phyloP scores from a whole-genome alignment of 768 basidiomycete species.

The Suillus tomentosus region DNA sequence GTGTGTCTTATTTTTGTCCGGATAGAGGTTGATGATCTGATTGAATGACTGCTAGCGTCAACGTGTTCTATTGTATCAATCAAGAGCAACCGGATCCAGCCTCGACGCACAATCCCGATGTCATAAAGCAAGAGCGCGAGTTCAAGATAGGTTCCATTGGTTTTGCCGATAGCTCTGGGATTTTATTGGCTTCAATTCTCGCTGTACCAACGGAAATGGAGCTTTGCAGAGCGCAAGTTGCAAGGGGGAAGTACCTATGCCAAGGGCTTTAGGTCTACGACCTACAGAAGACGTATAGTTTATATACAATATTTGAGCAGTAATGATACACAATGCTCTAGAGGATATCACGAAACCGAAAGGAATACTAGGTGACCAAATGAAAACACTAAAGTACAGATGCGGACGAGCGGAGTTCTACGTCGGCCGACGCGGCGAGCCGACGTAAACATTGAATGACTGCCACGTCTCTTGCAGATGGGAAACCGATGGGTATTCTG shows the following conservation, averaged over 20 bases:
- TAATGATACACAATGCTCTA: slow-evolving; percentile 7
- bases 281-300: not conserved
- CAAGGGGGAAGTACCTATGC: slow-evolving; percentile 72
- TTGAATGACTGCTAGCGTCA: slow-evolving; percentile 58
- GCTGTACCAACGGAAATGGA: slow-evolving; percentile 58
- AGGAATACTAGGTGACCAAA: slow-evolving; percentile 7
- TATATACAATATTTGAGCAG: not conserved
- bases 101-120: slow-evolving; percentile 52
- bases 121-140: slow-evolving; percentile 75
- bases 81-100: slow-evolving; percentile 61
- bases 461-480: slow-evolving; percentile 72
- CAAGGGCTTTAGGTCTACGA: slow-evolving; percentile 47
- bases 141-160: slow-evolving; percentile 92
- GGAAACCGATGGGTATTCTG: slow-evolving; percentile 45
- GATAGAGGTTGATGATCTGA: slow-evolving; percentile 5
- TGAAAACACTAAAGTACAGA: slow-evolving; percentile 15
- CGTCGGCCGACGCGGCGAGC: slow-evolving; percentile 17
- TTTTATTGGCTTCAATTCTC: slow-evolving; percentile 43
- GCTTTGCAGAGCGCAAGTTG: slow-evolving; percentile 74
- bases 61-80: slow-evolving; percentile 83
- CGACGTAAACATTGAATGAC: slow-evolving; percentile 62
- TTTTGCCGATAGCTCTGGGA: slow-evolving; percentile 80
- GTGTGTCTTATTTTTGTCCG: slow-evolving; percentile 44
- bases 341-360: not conserved
- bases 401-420: slow-evolving; percentile 8